A percentile compares a stretch with the other conserved stretches of the same genome.
Conservation (phyloP, 1,139 yeast genomes). For the Blastobotrys buckinghamii region DNA sequence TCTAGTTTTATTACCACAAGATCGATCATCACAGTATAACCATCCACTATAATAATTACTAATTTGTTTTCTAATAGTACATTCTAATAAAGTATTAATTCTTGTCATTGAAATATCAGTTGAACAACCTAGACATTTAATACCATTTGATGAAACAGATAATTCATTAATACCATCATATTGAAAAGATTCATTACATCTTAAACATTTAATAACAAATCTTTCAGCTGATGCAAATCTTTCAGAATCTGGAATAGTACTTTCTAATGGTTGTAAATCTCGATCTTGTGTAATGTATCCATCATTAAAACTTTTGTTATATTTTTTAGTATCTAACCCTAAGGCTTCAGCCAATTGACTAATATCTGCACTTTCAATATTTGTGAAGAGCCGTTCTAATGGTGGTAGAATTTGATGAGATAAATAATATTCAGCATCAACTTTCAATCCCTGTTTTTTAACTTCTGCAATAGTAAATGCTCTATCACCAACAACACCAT, state of each 20-base stretch:
- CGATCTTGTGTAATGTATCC: slow-evolving; percentile 29
- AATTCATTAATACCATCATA: slow-evolving; percentile 61
- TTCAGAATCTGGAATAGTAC: slow-evolving; percentile 75
- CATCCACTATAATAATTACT: slow-evolving; percentile 79
- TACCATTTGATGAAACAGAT: slow-evolving; percentile 59
- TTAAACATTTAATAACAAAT: slow-evolving; percentile 49
- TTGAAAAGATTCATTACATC: slow-evolving; percentile 54
- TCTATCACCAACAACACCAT: slow-evolving; percentile 51
- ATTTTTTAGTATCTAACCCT: slow-evolving; percentile 69
- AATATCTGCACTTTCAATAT: slow-evolving; percentile 82
- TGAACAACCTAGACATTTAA: slow-evolving; percentile 60
- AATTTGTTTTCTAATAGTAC: slow-evolving; percentile 60
- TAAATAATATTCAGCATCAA: slow-evolving; percentile 75
- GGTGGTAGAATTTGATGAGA: slow-evolving; percentile 91
- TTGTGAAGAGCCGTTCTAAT: slow-evolving; percentile 77
- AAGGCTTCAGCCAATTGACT: slow-evolving; percentile 69
- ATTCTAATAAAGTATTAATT: slow-evolving; percentile 68
- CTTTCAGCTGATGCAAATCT: slow-evolving; percentile 64
- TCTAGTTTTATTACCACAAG: slow-evolving; percentile 77
- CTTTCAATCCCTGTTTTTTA: slow-evolving; percentile 47
- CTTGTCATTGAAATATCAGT: slow-evolving; percentile 46
- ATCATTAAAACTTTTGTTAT: slow-evolving; percentile 15
- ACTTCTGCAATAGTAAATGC: slow-evolving; percentile 77
- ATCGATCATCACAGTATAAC: slow-evolving; percentile 75
- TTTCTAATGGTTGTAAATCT: slow-evolving; percentile 70